Evolutionary conservation across 1,284 basidiomycete species (phyloP), one percentile per base, ranked within the genome.

Genomic region (Mycosarcoma maydis): DNA sequence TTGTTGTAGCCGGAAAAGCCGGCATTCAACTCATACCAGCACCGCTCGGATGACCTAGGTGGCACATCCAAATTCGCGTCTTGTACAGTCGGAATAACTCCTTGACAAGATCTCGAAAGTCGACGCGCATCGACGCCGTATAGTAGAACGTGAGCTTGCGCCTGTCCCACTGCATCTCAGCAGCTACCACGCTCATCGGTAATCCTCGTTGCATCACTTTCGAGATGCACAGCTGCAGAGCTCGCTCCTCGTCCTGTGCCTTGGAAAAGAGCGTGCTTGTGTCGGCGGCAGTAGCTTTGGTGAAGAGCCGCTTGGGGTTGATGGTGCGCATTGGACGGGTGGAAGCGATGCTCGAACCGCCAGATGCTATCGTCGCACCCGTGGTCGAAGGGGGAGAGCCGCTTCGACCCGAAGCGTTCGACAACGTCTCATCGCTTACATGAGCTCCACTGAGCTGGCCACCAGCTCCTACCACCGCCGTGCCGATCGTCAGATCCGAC

Each of bases 121-220:
- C 95, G 81, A 98, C 94, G 71, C 95, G 86, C 83, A 92, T 93
- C 79, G 95, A 92, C 49, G 94, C 92, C 60, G 94, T 86, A 82
- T 96, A 98, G 85, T 97, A 98, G 85, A 97, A 97, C 0, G 95
- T 98, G 65, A 98, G 84, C 84, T 98, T 97, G 83, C 94, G 90
- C 44, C 95, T 90, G 48, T 78, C 76, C 76, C 76, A 98, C 82
- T 98, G 95, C 85, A 95, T 97, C 84, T 98, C 95, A 27, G 94
- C 94, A 81, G 96, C 94, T 54, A 96, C 90, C 57, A 98, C 93
- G 83, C 94, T 92, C 95, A 98, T 98, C 16, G 94, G 93, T 77
- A 98, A 84, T 78, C 93, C 80, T 44, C 71, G 52, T 92, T 77
- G 75, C 40, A 45, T 40, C 14, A 96, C 94, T 82, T 98, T 97